Evolutionary conservation across 163 green algal species (phyloP).

Genomic region (Prototheca wickerhamii): DNA sequence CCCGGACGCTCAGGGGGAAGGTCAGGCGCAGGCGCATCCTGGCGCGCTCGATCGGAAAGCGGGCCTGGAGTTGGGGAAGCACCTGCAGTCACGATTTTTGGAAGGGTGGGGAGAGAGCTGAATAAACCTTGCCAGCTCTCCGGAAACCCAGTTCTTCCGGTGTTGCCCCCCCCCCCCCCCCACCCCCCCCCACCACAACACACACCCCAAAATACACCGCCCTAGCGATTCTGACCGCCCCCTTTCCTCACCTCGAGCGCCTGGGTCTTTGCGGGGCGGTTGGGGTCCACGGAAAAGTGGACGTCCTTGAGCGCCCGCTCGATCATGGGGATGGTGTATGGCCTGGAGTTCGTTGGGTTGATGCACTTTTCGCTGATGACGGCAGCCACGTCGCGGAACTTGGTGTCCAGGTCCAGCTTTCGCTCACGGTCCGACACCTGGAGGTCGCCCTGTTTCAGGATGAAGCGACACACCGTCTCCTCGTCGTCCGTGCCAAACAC

Average conservation of each 20-base stretch:
- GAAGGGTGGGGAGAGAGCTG: not conserved
- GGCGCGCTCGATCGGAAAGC: slow-evolving; percentile 87
- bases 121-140: too few relatives aligned
- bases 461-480: slow-evolving; percentile 71
- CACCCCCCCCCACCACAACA: too few relatives aligned
- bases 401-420: slow-evolving; percentile 67
- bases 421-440: slow-evolving; percentile 97
- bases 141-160: too few relatives aligned
- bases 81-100: slow-evolving; percentile 45
- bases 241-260: slow-evolving; percentile 49
- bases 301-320: slow-evolving; percentile 86
- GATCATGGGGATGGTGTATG: slow-evolving; percentile 85
- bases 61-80: slow-evolving; percentile 62
- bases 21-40: slow-evolving; percentile 80
- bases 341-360: slow-evolving; percentile 74
- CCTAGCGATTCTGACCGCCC: not conserved
- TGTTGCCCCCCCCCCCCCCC: not conserved
- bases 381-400: slow-evolving; percentile 88
- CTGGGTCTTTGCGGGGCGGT: slow-evolving; percentile 84
- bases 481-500: slow-evolving; percentile 88
- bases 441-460: slow-evolving; percentile 83
- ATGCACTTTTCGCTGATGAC: slow-evolving; percentile 91
- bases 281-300: slow-evolving; percentile 89
- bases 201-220: too few relatives aligned
- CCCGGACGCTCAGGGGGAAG: slow-evolving; percentile 35